Base-by-base conservation (phyloP, 495 filamentous ascomycete species). In the Tuber aestivum region DNA sequence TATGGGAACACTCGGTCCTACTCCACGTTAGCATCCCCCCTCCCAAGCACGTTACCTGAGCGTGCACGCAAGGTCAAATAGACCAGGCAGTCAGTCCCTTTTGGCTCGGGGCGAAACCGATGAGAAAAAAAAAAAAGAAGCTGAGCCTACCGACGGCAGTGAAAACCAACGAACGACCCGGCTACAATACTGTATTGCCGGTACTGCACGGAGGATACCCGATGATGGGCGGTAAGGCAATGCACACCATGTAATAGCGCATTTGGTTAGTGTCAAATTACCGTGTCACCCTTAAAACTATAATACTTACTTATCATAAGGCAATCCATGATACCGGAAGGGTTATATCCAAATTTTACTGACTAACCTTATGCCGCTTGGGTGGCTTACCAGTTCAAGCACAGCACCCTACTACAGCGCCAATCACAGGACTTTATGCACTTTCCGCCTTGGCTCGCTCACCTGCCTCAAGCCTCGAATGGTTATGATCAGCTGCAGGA, bases 401-500 rank as follows among this genome's bases (percentile, higher is more conserved):
- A 32, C 10, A 14, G 56, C 18, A 65, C n/a, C n/a, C 18, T 56
- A 65, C 12, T 56, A 10, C 56, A 32, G 56, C n/a, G 6, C 56
- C 56, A 65, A 32, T 65, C 56, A 65, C 56, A 32, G 27, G 56
- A 65, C 56, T 32, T 16, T 16, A 65, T 65, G 56, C n/a, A 5
- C 56, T 18, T 32, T 27, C 9, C 5, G n/a, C n/a, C 8, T 32
- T 10, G 12, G 12, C 12, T 56, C 44, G 21, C 56, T 65, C 7
- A n/a, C 56, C 27, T 14, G 56, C 12, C 56, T 65, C 56, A 32
- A 65, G 56, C 56, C 56, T 32, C 56, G 4, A 65, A 32, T 32
- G 3, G 56, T 65, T 65, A 32, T 14, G n/a, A 65, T 65, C 56
- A 65, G 56, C n/a, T 65, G 56, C 56, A 65, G 56, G n/a, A 65